Conservation (phyloP, 73 alveolate genomes). For the Paramecium biaurelia region DNA sequence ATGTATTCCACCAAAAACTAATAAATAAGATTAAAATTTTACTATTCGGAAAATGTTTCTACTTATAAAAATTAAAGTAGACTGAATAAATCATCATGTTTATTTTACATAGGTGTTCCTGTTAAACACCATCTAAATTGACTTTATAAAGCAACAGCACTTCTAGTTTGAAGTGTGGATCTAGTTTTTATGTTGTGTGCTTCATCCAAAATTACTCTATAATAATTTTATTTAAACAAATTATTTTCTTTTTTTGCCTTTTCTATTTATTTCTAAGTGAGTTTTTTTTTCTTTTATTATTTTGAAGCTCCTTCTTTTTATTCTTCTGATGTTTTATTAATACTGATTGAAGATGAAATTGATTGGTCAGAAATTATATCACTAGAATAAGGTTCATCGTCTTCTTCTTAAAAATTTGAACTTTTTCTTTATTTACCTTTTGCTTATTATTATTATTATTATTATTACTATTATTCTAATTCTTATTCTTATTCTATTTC, state of each 20-base stretch:
- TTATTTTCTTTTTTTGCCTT: not conserved
- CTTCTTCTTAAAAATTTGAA: not conserved
- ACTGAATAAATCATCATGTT: constrained; percentile 59
- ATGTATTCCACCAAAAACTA: constrained; percentile 62
- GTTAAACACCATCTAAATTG: constrained; percentile 63
- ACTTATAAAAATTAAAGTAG: constrained; percentile 34
- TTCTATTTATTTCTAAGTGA: not conserved
- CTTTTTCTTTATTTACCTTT: not conserved
- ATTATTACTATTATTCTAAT: not conserved
- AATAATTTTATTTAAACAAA: constrained; percentile 5
- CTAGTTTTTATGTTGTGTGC: constrained; percentile 59
- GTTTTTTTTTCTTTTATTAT: not conserved
- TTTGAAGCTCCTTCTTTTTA: not conserved
- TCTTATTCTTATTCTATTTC: not conserved
- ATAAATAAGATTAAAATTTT: not conserved
- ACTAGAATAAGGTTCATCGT: not conserved
- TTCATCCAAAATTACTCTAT: constrained; percentile 59
- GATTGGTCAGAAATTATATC: not conserved
- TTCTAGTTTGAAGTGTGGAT: not conserved
- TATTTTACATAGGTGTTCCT: constrained; percentile 63
- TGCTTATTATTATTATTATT: not conserved
- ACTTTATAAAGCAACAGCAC: not conserved
- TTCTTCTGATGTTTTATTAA: not conserved
- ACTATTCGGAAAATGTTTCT: constrained; percentile 53
- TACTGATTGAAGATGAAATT: not conserved